These are phyloP conservation scores for Coprinopsis marcescibilis DNA, from an alignment of 768 basidiomycete genomes.

Conservation along the genomic window DNA sequence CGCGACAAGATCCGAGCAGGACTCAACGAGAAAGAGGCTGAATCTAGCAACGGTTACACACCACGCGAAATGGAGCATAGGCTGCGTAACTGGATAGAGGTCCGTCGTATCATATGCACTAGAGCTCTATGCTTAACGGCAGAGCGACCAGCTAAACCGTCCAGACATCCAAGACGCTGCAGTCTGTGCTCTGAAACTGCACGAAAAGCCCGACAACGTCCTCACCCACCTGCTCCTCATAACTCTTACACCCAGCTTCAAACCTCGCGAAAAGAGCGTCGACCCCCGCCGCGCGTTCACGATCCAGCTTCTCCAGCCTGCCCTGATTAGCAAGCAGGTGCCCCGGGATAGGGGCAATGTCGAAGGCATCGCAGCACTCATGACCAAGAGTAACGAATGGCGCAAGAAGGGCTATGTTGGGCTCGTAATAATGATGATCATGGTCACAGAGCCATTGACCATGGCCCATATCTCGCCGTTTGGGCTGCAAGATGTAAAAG, in stretches of 20 bases:
- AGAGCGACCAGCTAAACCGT: neutral
- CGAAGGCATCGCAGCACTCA: neutral
- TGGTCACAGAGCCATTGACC: neutral
- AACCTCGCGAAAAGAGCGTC: conserved; percentile 1
- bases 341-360: neutral
- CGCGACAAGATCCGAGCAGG: neutral
- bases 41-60: neutral
- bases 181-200: neutral
- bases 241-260: neutral
- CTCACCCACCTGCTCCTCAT: neutral
- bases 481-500: neutral
- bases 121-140: neutral
- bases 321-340: neutral
- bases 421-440: conserved; percentile 1
- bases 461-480: neutral
- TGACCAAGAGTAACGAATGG: neutral
- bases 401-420: neutral
- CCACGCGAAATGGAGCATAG: conserved; percentile 1
- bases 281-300: neutral
- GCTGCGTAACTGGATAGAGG: conserved; percentile 1
- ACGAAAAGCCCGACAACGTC: neutral
- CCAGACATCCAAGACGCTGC: conserved; percentile 1
- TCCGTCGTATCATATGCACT: neutral
- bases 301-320: neutral
- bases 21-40: neutral